Evolutionary conservation across 768 basidiomycete species (phyloP), one percentile per base, ranked within the genome.

Genomic region (Suillus sp.): DNA sequence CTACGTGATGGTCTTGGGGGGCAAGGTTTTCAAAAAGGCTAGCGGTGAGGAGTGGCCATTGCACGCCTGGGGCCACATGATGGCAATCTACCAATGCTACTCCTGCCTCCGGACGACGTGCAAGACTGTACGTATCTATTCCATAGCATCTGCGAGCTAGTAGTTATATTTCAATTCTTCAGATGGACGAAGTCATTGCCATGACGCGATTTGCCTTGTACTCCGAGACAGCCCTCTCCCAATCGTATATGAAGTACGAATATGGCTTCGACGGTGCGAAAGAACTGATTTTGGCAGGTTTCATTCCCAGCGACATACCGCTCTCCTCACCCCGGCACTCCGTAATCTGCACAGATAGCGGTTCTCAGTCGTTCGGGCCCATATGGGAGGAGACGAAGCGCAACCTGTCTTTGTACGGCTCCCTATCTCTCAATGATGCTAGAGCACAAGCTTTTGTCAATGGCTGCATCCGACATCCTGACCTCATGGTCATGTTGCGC

Each of bases 41-140:
- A 72, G 74, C 37, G 66, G 66, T n/a, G 65, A 66, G 60, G 56
- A 65, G 30, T 75, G 72, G 71, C 74, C 77, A 34, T 69, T 78
- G 58, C 76, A 74, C 42, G 77, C 73, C 8, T 77, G 77, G 77
- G 74, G 75, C 8, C 77, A 77, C 42, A 67, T 77, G 66, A 71
- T 67, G 48, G 72, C 71, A 35, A 59, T 77, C 35, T 66, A 68
- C 40, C 58, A 50, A 18, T 77, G 77, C 57, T 78, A 77, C 55
- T 67, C 70, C 4, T 78, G 76, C 48, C 70, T 78, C 61, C 74
- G 76, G 42, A 63, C 60, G 16, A 67, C 66, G n/a, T 77, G 75
- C 59, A 67, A 68, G 61, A 73, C 76, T 63, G 76, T 75, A 67
- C 51, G 53, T 56, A 35, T 37, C 14, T 43, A 32, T 53, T n/a